phyloP scores from a whole-genome alignment of 1,284 basidiomycete species.

The Puccinia horiana region DNA sequence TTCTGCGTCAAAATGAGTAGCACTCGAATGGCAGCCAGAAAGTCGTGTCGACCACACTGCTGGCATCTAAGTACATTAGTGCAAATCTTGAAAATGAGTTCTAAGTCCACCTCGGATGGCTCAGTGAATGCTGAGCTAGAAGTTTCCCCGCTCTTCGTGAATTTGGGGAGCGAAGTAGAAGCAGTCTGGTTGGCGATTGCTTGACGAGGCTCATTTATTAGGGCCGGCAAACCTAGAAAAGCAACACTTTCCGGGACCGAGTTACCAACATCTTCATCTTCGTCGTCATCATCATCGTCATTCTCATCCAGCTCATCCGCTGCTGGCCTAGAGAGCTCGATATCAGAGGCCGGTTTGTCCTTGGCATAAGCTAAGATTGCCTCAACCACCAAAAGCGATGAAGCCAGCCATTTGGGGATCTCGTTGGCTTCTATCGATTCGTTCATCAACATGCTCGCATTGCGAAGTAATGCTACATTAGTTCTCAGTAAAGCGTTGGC shows the following conservation, averaged over 20 bases:
- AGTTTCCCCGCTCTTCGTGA: neutral
- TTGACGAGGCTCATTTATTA: slow-evolving; percentile 23
- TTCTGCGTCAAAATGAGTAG: slow-evolving; percentile 46
- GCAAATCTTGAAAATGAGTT: slow-evolving; percentile 48
- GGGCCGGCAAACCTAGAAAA: slow-evolving; percentile 26
- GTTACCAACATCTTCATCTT: slow-evolving; percentile 61
- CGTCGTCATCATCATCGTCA: slow-evolving; percentile 58
- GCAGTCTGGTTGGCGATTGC: slow-evolving; percentile 54
- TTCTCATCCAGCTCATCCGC: slow-evolving; percentile 64
- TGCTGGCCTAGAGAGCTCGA: slow-evolving; percentile 60
- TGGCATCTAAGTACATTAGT: slow-evolving; percentile 41
- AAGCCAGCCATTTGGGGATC: slow-evolving; percentile 78
- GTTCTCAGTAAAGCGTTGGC: slow-evolving; percentile 48
- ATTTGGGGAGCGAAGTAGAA: neutral
- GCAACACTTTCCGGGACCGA: slow-evolving; percentile 29
- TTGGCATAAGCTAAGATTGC: slow-evolving; percentile 73
- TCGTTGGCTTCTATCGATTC: slow-evolving; percentile 49
- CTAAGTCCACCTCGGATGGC: slow-evolving; percentile 26
- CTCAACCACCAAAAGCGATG: slow-evolving; percentile 77
- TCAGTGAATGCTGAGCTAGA: slow-evolving; percentile 29
- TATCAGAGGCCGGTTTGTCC: slow-evolving; percentile 67
- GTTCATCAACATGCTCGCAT: slow-evolving; percentile 52
- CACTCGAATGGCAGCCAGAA: slow-evolving; percentile 44
- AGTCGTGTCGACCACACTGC: slow-evolving; percentile 41
- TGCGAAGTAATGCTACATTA: slow-evolving; percentile 52